Conservation (phyloP, 345 rosid genomes). For the Sapria himalayana region DNA sequence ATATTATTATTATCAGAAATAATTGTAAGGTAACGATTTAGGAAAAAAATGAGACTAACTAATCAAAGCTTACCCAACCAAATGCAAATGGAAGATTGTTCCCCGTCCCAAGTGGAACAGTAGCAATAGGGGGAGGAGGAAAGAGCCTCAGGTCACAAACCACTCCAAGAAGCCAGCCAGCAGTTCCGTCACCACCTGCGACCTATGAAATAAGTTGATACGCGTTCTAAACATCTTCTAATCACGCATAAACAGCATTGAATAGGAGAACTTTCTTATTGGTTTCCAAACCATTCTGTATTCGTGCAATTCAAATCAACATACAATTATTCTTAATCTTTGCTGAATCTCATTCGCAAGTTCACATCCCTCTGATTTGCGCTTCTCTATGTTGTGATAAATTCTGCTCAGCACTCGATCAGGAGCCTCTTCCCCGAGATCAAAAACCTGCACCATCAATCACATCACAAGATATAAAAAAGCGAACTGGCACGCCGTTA, state of each 20-base stretch:
- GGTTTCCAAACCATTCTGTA: too few relatives aligned
- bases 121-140: constrained; percentile 81
- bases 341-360: constrained; percentile 27
- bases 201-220: constrained; percentile 24
- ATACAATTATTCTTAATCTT: constrained; percentile 47
- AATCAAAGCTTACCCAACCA: constrained; percentile 94
- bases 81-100: constrained; percentile 88
- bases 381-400: constrained; percentile 39
- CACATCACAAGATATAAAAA: not conserved
- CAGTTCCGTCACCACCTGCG: constrained; percentile 98
- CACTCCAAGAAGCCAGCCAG: constrained; percentile 95
- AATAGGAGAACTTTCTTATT: too few relatives aligned
- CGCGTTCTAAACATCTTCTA: too few relatives aligned
- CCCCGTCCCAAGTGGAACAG: constrained; percentile 92
- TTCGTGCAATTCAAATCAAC: constrained; percentile 9
- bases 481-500: not conserved
- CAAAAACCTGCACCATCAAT: constrained; percentile 38
- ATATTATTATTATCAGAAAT: too few relatives aligned
- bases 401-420: constrained; percentile 34
- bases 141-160: constrained; percentile 70
- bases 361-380: constrained; percentile 22
- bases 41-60: too few relatives aligned
- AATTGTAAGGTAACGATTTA: too few relatives aligned
- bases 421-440: constrained; percentile 48
- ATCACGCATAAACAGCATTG: too few relatives aligned